These are phyloP conservation scores for Thermochaetoides dissita DNA, from an alignment of 2,329 filamentous ascomycete genomes.

Conservation along the genomic window DNA sequence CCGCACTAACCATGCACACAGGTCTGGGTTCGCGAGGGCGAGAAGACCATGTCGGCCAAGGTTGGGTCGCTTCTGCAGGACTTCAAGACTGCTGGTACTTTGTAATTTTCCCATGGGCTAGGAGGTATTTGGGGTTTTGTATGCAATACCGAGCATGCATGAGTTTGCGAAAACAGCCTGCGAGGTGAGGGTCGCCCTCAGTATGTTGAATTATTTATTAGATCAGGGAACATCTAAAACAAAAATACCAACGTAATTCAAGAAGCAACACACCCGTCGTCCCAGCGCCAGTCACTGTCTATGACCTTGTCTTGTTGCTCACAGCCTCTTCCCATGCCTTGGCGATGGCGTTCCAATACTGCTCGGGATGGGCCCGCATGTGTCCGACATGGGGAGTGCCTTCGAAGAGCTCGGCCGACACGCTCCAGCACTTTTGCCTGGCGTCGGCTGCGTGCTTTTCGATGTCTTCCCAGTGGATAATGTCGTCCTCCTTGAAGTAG, in stretches of 20 bases:
- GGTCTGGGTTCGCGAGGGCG: conserved; percentile 48
- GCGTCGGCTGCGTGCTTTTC: conserved; percentile 38
- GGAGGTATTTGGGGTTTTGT: no score
- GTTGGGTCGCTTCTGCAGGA: conserved; percentile 71
- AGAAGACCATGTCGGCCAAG: conserved; percentile 88
- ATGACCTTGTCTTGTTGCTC: background rate
- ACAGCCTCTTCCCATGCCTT: conserved; percentile 9
- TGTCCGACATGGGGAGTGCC: conserved; percentile 48
- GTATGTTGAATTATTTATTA: background rate
- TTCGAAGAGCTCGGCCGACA: conserved; percentile 38
- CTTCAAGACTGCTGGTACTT: conserved; percentile 72
- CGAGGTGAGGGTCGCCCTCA: background rate
- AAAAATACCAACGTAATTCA: no score
- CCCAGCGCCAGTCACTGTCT: background rate
- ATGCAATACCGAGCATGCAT: no score
- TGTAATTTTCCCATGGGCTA: conserved; percentile 36
- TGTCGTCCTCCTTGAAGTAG: conserved; percentile 43
- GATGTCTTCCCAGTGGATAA: conserved; percentile 42
- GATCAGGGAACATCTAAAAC: background rate
- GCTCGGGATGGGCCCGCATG: conserved; percentile 38
- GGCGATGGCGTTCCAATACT: conserved; percentile 41
- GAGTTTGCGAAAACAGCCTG: no score
- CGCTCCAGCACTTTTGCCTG: conserved; percentile 32
- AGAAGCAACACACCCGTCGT: no score
- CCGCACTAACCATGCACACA: background rate